phyloP scores from a whole-genome alignment of 2,329 filamentous ascomycete genomes.

The Cladosporium sphaerospermum region DNA sequence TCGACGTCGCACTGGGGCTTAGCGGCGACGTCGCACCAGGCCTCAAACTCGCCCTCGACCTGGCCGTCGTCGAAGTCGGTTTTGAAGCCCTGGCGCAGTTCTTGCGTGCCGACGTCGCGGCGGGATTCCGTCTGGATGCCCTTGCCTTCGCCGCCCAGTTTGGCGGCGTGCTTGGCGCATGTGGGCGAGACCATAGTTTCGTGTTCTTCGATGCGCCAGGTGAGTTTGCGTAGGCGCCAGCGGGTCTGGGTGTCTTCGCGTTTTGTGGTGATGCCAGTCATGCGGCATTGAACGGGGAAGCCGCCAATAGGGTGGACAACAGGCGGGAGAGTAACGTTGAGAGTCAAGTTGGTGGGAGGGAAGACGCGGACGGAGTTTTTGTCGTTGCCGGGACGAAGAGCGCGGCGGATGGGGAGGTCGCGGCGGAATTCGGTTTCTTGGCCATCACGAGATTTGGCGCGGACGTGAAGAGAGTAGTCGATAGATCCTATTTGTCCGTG shows the following conservation, averaged over 20 bases:
- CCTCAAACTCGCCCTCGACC: slow-evolving; percentile 74
- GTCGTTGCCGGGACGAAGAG: slow-evolving; percentile 70
- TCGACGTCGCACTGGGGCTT: slow-evolving; percentile 74
- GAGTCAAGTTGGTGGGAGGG: slow-evolving; percentile 89
- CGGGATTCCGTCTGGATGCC: slow-evolving; percentile 68
- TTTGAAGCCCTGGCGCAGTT: slow-evolving; percentile 87
- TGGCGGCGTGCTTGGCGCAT: slow-evolving; percentile 67
- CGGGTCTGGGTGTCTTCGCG: slow-evolving; percentile 66
- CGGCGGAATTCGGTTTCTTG: slow-evolving; percentile 61
- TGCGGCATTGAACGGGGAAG: slow-evolving; percentile 70
- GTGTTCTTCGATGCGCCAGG: slow-evolving; percentile 88
- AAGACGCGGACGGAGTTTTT: slow-evolving; percentile 92
- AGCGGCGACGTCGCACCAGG: slow-evolving; percentile 53
- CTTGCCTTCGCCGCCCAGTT: slow-evolving; percentile 60
- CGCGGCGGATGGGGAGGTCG: slow-evolving; percentile 68
- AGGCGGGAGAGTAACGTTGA: slow-evolving; percentile 72
- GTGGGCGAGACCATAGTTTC: slow-evolving; percentile 72
- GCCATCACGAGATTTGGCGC: slow-evolving; percentile 54
- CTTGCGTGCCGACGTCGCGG: slow-evolving; percentile 71
- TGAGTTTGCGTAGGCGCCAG: slow-evolving; percentile 86
- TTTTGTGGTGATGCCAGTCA: slow-evolving; percentile 75
- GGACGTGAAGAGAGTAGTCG: slow-evolving; percentile 70
- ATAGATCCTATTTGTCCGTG: slow-evolving; percentile 67
- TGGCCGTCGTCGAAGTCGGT: slow-evolving; percentile 61
- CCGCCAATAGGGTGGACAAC: slow-evolving; percentile 81